A percentile compares a stretch with the other conserved stretches of the same genome.
Conservation (phyloP, 768 basidiomycete species). For the Sarcomyxa edulis region DNA sequence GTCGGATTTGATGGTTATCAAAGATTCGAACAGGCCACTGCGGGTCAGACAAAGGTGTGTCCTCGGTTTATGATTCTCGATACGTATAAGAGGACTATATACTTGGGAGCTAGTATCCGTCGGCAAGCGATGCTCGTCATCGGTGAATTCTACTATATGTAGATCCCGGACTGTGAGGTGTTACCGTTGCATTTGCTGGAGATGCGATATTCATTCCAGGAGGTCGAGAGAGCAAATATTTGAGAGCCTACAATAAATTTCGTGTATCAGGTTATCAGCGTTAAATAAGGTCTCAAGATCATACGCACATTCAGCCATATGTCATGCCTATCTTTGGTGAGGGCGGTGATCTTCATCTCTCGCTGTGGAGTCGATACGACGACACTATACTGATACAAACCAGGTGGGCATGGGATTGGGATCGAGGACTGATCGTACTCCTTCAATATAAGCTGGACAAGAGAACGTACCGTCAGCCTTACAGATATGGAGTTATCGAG, state of each 20-base stretch:
- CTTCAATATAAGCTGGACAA: too few relatives aligned
- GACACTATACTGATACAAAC: conserved; percentile 88
- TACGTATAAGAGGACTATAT: too few relatives aligned
- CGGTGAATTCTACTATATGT: conserved; percentile 42
- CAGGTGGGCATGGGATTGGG: conserved; percentile 95
- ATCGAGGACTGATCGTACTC: too few relatives aligned
- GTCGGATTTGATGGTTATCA: too few relatives aligned
- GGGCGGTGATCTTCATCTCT: conserved; percentile 98
- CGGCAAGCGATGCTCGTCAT: conserved; percentile 37
- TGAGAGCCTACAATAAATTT: conserved; percentile 63
- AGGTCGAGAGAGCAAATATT: conserved; percentile 84
- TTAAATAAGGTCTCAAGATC: conserved; percentile 7
- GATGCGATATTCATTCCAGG: conserved; percentile 30
- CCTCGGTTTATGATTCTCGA: too few relatives aligned
- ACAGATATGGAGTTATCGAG: conserved; percentile 63
- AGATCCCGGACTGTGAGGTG: conserved; percentile 47
- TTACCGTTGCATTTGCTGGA: conserved; percentile 28
- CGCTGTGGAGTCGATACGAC: conserved; percentile 89
- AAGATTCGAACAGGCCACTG: too few relatives aligned
- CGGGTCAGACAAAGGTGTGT: too few relatives aligned
- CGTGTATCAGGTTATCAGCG: too few relatives aligned
- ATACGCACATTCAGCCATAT: conserved; percentile 86
- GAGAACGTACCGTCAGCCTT: conserved; percentile 85
- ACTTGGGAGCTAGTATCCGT: conserved; percentile 57
- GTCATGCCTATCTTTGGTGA: conserved; percentile 92